phyloP scores from a whole-genome alignment of 208 protist species.

The Lotmaria passim region DNA sequence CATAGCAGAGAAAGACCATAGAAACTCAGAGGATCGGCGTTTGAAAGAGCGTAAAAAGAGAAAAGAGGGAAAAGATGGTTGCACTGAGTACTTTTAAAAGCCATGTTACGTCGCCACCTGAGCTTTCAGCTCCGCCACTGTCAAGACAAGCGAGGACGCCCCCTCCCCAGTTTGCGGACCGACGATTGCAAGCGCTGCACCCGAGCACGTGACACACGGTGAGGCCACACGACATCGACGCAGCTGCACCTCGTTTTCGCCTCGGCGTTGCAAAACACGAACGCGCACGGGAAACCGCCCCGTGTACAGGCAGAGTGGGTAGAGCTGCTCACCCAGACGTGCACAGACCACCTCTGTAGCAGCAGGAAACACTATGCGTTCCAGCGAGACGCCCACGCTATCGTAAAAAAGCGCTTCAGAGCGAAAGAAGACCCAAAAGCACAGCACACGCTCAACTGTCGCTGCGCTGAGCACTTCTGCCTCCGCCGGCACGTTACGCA shows the following conservation, averaged over 20 bases:
- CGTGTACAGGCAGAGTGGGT: constrained; percentile 11
- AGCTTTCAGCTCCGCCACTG: neutral
- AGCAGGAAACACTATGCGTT: neutral
- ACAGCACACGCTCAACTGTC: neutral
- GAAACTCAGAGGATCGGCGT: too few species aligned
- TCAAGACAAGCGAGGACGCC: constrained; percentile 5
- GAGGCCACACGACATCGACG: neutral
- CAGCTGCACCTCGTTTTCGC: neutral
- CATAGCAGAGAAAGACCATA: too few species aligned
- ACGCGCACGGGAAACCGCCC: neutral
- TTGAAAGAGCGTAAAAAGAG: constrained; percentile 4
- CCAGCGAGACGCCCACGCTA: constrained; percentile 6
- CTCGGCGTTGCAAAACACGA: constrained; percentile 4
- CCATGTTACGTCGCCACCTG: neutral
- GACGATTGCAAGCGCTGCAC: neutral
- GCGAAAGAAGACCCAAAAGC: constrained; percentile 30
- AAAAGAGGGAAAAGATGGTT: neutral
- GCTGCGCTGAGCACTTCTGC: constrained; percentile 6
- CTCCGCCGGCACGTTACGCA: constrained; percentile 8
- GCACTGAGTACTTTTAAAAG: too few species aligned
- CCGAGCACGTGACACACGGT: neutral
- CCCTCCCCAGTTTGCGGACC: neutral
- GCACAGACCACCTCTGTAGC: constrained; percentile 13
- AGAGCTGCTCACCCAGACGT: neutral
- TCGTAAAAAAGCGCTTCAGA: constrained; percentile 19